A percentile compares a stretch with the other conserved stretches of the same genome.
Evolutionary conservation across 768 basidiomycete species (phyloP).

Genomic region (Hysterangium stoloniferum): DNA sequence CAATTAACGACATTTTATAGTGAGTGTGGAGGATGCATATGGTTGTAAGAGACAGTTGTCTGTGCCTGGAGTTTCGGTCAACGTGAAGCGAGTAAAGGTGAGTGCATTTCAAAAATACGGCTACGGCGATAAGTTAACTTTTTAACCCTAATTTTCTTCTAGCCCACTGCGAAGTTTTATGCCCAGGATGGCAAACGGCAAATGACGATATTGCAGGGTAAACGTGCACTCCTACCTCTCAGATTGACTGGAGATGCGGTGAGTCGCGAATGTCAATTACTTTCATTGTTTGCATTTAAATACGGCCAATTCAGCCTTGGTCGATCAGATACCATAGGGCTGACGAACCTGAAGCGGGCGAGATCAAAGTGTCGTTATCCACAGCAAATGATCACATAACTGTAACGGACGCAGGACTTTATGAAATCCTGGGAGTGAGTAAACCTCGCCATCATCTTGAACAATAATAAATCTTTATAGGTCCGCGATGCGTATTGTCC

Average conservation of each 20-base stretch:
- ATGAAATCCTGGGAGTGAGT: slow-evolving; percentile 63
- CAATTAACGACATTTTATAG: slow-evolving; percentile 26
- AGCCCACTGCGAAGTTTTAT: slow-evolving; percentile 89
- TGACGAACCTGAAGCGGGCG: slow-evolving; percentile 32
- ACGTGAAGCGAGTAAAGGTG: slow-evolving; percentile 76
- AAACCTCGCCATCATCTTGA: slow-evolving; percentile 7
- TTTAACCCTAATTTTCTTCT: background rate
- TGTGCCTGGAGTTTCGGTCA: slow-evolving; percentile 73
- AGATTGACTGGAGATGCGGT: slow-evolving; percentile 89
- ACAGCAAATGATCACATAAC: slow-evolving; percentile 66
- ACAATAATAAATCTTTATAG: slow-evolving; percentile 28
- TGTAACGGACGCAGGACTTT: slow-evolving; percentile 69
- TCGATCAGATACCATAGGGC: slow-evolving; percentile 60
- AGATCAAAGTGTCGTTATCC: slow-evolving; percentile 35
- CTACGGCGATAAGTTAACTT: background rate
- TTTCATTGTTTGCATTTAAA: slow-evolving; percentile 9
- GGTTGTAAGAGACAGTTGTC: slow-evolving; percentile 74
- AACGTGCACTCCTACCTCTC: slow-evolving; percentile 65
- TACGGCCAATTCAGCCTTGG: slow-evolving; percentile 63
- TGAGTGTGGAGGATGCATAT: slow-evolving; percentile 81
- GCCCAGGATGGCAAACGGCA: slow-evolving; percentile 49
- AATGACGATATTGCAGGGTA: slow-evolving; percentile 65
- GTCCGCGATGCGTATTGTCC: slow-evolving; percentile 82
- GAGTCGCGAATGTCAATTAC: slow-evolving; percentile 21
- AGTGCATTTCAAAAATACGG: slow-evolving; percentile 18